These are phyloP conservation scores for Solanum pinnatisectum DNA, from an alignment of 257 asterid genomes.

Conservation along the genomic window DNA sequence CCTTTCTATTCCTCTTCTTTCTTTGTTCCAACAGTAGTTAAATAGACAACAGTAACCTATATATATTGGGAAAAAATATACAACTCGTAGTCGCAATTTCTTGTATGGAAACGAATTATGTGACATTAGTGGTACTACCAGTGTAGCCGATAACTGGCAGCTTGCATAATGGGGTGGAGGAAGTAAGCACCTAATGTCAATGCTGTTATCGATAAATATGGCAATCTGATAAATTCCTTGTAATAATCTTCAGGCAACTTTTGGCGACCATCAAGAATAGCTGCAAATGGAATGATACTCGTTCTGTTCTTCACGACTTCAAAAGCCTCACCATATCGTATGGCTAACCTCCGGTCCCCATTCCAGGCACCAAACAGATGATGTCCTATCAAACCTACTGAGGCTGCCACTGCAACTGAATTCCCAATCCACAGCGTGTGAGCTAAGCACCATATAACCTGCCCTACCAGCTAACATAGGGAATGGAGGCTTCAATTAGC, in stretches of 20 bases:
- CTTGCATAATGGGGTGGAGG: conserved; percentile 89
- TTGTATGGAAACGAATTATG: neutral
- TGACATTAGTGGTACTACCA: conserved; percentile 37
- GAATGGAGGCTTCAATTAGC: neutral
- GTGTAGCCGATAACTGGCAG: conserved; percentile 78
- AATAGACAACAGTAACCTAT: neutral
- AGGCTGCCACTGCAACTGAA: conserved; percentile 81
- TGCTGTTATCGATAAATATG: conserved; percentile 59
- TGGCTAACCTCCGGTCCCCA: conserved; percentile 81
- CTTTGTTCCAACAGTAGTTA: neutral
- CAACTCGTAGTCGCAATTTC: neutral
- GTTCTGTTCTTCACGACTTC: conserved; percentile 71
- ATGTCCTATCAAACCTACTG: conserved; percentile 84
- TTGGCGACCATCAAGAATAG: conserved; percentile 86
- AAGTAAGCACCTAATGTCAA: conserved; percentile 76
- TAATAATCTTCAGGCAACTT: conserved; percentile 70
- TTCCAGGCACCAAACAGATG: conserved; percentile 95
- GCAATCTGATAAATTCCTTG: conserved; percentile 79
- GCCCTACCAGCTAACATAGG: conserved; percentile 69
- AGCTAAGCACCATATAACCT: conserved; percentile 92
- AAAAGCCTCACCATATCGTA: conserved; percentile 75
- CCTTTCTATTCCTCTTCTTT: neutral
- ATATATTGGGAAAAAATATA: neutral
- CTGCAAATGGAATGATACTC: conserved; percentile 84
- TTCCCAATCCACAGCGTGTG: conserved; percentile 96